Percentiles rank a stretch among this genome's conserved stretches.
Conservation (phyloP, 2,329 filamentous ascomycete species). For the Rhytidhysteron rufulum region DNA sequence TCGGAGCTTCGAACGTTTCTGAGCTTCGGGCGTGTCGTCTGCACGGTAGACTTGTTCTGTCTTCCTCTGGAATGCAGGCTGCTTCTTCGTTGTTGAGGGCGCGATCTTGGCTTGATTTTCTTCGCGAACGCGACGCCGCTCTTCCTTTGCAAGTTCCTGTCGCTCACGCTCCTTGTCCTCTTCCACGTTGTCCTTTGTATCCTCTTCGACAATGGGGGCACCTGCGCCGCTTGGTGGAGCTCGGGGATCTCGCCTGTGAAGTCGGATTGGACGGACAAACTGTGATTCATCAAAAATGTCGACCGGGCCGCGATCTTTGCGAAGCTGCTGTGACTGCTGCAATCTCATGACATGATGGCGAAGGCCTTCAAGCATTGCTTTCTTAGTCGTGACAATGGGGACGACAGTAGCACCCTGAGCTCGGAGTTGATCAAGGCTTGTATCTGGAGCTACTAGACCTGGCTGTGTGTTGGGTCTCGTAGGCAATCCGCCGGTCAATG, state of each 20-base stretch:
- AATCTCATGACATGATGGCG: conserved; percentile 88
- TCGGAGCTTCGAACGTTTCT: conserved; percentile 60
- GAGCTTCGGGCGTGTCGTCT: conserved; percentile 71
- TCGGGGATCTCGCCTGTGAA: conserved; percentile 80
- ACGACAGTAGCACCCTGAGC: conserved; percentile 38
- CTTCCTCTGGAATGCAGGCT: conserved; percentile 67
- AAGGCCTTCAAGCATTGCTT: conserved; percentile 71
- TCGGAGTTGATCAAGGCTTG: neutral
- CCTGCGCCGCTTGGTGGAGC: conserved; percentile 53
- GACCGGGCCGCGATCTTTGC: conserved; percentile 47
- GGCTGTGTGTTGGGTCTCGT: conserved; percentile 14
- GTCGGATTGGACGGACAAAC: conserved; percentile 81
- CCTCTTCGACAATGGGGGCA: conserved; percentile 46
- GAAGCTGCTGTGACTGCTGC: conserved; percentile 39
- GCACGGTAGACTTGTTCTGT: conserved; percentile 80
- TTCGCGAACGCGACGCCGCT: conserved; percentile 80
- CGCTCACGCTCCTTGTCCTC: conserved; percentile 65
- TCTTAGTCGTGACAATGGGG: conserved; percentile 80
- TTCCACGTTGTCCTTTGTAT: conserved; percentile 58
- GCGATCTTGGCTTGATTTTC: conserved; percentile 91
- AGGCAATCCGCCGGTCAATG: conserved; percentile 7
- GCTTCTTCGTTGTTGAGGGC: conserved; percentile 68
- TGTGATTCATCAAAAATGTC: conserved; percentile 73
- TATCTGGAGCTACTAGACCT: conserved; percentile 6
- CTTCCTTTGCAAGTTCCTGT: conserved; percentile 60